Base-by-base conservation (phyloP, 768 basidiomycete species). In the Amanita subjunquillea region DNA sequence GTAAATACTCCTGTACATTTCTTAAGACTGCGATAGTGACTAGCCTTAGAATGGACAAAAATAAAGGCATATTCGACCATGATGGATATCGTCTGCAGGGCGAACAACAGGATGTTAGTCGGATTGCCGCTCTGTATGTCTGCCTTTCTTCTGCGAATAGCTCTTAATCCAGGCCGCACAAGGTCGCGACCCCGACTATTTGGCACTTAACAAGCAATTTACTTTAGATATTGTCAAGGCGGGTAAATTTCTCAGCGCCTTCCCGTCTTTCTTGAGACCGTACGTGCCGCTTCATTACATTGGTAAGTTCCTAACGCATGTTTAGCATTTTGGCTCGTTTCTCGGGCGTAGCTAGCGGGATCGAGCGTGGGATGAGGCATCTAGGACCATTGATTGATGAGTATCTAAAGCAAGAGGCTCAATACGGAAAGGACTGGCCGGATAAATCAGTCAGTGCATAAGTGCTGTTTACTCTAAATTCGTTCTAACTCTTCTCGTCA, bases 311-410 rank as follows among this genome's bases (percentile, higher is more conserved):
- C 48, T 17, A 48, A 3, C 20, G 7, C 25, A 13, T 34, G 15
- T 5, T 42, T 51, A 64, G 62, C 39, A 47, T 60, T 12, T 56
- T 57, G 7, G 54, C 50, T 7, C 48, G 49, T 10, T 32, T 60
- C 10, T 56, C 60, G 0, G 46, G 53, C 20, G 34, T 48, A 22
- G 30, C 20, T 2, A 55, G 60, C 0, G 51, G 53, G 8, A 36
- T 44, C 9, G 53, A 51, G 27, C 54, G 55, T 10, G 56, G 59
- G 54, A 57, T 56, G 15, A 53, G 59, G n/a, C 59, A 62, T 25
- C 55, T 72, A 9, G 59, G 56, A 9, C 66, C 69, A 0, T 30
- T 66, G 12, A 60, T 70, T 3, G 48, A 61, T 36, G 58, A 63
- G 29, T 58, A 65, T 22, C 53, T 63, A 9, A 39, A 58, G 32